phyloP scores from a whole-genome alignment of 2,329 filamentous ascomycete species.

The Colletotrichum tofieldiae region DNA sequence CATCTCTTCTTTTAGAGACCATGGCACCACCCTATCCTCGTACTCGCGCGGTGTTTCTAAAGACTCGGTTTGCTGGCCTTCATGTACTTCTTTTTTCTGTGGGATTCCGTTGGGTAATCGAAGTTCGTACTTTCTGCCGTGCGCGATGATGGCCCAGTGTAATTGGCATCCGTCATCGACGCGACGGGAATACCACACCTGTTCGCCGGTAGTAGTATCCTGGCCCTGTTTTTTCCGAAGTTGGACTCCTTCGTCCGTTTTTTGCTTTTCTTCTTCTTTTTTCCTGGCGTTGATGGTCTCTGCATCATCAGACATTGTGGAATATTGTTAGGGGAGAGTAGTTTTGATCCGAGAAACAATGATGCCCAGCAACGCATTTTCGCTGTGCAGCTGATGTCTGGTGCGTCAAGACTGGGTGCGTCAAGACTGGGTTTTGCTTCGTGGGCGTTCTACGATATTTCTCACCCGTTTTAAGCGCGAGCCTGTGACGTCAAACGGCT shows the following conservation, averaged over 20 bases:
- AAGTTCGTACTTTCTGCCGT: conserved; percentile 8
- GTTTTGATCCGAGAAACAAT: neutral
- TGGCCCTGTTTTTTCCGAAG: neutral
- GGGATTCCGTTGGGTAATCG: neutral
- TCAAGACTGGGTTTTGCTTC: neutral
- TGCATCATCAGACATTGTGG: neutral
- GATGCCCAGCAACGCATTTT: neutral
- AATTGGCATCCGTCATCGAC: conserved; percentile 8
- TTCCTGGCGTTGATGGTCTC: neutral
- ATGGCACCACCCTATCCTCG: neutral
- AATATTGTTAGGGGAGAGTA: neutral
- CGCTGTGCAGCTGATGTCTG: no score
- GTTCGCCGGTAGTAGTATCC: conserved; percentile 8
- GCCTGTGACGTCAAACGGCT: neutral
- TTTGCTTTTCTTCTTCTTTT: neutral
- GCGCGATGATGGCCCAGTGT: conserved; percentile 12
- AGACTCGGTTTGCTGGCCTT: neutral
- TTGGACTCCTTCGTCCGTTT: neutral
- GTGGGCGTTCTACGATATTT: neutral
- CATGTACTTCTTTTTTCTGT: neutral
- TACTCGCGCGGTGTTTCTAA: conserved; percentile 1
- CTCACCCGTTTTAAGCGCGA: neutral
- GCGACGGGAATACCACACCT: conserved; percentile 15
- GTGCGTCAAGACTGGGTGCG: no score
- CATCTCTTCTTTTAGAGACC: neutral